Evolutionary conservation across 73 alveolate genomes (phyloP).

Genomic region (Paramecium pentaurelia): DNA sequence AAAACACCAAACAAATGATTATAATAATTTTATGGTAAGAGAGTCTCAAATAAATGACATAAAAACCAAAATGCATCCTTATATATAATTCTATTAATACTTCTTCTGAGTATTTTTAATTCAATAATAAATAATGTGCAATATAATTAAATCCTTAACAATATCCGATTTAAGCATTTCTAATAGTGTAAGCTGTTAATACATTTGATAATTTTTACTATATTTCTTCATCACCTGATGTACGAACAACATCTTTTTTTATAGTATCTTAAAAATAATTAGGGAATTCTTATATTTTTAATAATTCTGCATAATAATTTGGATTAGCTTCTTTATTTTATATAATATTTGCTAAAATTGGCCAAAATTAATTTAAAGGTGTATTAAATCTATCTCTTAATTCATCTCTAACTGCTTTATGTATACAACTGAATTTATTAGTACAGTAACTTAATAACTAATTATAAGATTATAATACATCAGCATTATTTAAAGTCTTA

Average conservation of each 20-base stretch:
- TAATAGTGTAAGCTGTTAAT: slow-evolving; percentile 41
- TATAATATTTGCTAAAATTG: background rate
- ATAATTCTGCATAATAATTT: background rate
- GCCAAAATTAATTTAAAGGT: background rate
- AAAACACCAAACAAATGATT: slow-evolving; percentile 48
- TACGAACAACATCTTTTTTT: background rate
- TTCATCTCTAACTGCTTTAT: background rate
- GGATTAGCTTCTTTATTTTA: background rate
- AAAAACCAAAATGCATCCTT: slow-evolving; percentile 59
- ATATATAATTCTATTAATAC: too few relatives aligned
- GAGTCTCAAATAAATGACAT: slow-evolving; percentile 40
- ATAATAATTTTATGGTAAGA: slow-evolving; percentile 51
- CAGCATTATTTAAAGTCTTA: background rate
- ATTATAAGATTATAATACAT: background rate
- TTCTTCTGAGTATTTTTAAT: background rate
- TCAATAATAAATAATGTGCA: slow-evolving; percentile 19
- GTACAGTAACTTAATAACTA: background rate
- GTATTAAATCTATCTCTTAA: background rate
- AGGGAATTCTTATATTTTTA: background rate
- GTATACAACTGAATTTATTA: background rate
- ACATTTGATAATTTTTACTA: background rate
- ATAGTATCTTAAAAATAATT: background rate
- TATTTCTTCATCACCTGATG: background rate
- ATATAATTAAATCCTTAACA: slow-evolving; percentile 58
- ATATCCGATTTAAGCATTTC: slow-evolving; percentile 58